Conservation (phyloP, 352 stramenopile species). For the Thalassiosira hispida region DNA sequence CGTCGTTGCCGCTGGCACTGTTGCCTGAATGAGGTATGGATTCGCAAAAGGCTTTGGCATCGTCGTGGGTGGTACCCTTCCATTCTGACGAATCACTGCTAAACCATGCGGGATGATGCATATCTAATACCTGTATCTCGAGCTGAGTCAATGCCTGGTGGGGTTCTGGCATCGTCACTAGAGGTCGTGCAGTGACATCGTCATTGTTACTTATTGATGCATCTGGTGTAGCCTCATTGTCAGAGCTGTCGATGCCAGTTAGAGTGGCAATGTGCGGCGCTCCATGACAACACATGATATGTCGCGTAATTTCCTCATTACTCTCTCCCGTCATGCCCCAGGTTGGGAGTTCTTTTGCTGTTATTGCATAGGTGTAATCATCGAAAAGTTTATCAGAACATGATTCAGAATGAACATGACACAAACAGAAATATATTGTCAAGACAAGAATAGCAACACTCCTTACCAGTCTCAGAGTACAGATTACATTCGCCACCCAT, state of each 20-base stretch:
- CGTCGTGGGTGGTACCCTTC: constrained; percentile 27
- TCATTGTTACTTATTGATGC: not conserved
- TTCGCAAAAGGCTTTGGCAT: constrained; percentile 41
- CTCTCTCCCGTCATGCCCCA: constrained; percentile 11
- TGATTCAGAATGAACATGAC: not conserved
- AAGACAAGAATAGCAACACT: too few relatives aligned
- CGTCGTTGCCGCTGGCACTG: not conserved
- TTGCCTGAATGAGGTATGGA: constrained; percentile 9
- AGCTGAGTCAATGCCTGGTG: not conserved
- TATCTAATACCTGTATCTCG: constrained; percentile 10
- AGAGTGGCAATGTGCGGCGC: constrained; percentile 1
- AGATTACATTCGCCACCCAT: constrained; percentile 9
- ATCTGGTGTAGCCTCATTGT: not conserved
- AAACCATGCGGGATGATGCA: constrained; percentile 27
- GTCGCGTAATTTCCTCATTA: constrained; percentile 15
- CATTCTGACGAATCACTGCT: constrained; percentile 19
- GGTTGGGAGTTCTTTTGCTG: constrained; percentile 14
- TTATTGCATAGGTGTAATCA: not conserved
- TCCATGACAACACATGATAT: constrained; percentile 13
- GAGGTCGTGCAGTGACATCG: constrained; percentile 1
- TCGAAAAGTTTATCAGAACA: constrained; percentile 1
- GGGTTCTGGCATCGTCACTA: not conserved
- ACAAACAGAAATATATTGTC: not conserved
- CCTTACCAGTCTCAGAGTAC: constrained; percentile 27
- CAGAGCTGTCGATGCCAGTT: not conserved